These are phyloP conservation scores for Bacidia rubella DNA, from an alignment of 495 filamentous ascomycete species.

Conservation along the genomic window DNA sequence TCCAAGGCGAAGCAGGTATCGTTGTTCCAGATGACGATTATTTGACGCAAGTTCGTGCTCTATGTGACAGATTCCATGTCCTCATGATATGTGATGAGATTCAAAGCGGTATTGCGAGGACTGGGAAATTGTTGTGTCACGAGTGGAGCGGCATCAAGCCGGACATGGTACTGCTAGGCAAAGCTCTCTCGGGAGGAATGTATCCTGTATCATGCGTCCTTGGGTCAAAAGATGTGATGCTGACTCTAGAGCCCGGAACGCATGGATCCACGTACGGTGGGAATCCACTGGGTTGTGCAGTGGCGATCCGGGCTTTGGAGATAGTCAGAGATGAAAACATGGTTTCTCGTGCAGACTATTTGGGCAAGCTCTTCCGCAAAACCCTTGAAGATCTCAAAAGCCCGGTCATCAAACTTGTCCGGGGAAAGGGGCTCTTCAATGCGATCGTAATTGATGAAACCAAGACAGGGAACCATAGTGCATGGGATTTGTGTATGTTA, in stretches of 20 bases:
- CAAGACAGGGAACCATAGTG: constrained; percentile 67
- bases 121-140: constrained; percentile 82
- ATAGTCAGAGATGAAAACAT: constrained; percentile 84
- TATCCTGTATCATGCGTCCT: constrained; percentile 95
- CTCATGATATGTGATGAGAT: constrained; percentile 97
- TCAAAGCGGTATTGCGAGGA: constrained; percentile 92
- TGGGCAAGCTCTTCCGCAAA: constrained; percentile 75
- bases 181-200: constrained; percentile 96
- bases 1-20: constrained; percentile 96
- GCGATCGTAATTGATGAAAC: constrained; percentile 93
- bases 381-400: constrained; percentile 57
- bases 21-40: constrained; percentile 90
- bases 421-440: constrained; percentile 91
- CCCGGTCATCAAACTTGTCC: constrained; percentile 68
- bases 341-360: constrained; percentile 61
- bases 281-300: constrained; percentile 92
- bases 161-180: constrained; percentile 86
- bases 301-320: constrained; percentile 92
- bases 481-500: constrained; percentile 96
- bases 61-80: constrained; percentile 89
- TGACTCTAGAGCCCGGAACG: constrained; percentile 91
- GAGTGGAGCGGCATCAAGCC: constrained; percentile 93
- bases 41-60: constrained; percentile 59
- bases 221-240: constrained; percentile 82
- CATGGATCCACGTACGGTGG: constrained; percentile 96